phyloP scores from a whole-genome alignment of 345 rosid species.

The Pistacia atlantica region DNA sequence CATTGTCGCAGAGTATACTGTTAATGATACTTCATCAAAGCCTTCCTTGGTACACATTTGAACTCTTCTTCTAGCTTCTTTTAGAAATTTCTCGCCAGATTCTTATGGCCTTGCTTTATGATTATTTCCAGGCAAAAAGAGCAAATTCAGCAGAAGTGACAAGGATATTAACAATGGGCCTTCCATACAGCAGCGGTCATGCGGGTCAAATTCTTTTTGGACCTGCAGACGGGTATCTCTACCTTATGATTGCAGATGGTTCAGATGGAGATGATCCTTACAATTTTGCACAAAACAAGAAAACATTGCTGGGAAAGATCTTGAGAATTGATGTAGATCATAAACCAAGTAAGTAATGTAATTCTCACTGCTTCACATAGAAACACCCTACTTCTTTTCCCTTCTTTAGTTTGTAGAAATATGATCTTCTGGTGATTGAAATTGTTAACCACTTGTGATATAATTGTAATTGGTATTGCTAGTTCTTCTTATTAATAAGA shows the following conservation, averaged over 20 bases:
- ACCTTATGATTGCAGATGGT: conserved; percentile 59
- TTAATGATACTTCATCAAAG: conserved; percentile 25
- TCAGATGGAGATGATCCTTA: conserved; percentile 39
- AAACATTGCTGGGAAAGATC: conserved; percentile 59
- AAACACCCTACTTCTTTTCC: not conserved
- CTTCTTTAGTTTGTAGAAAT: too few relatives aligned
- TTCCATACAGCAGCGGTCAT: conserved; percentile 42
- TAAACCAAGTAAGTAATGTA: conserved; percentile 33
- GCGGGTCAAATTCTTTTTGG: conserved; percentile 64
- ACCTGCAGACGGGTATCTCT: conserved; percentile 53
- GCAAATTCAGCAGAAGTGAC: conserved; percentile 40
- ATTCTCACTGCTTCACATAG: not conserved
- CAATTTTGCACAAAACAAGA: conserved; percentile 56
- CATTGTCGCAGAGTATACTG: conserved; percentile 40
- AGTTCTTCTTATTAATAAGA: not conserved
- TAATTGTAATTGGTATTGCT: not conserved
- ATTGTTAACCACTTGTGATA: not conserved
- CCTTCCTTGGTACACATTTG: conserved; percentile 33
- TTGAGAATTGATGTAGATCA: conserved; percentile 54
- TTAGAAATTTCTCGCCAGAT: not conserved
- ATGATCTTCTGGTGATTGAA: not conserved
- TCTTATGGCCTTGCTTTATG: not conserved
- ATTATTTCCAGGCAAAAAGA: conserved; percentile 9
- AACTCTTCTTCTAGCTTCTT: not conserved
- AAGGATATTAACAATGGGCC: conserved; percentile 58